Base-by-base conservation (phyloP, 202 grass and related monocot genomes). In the Brachypodium distachyon region DNA sequence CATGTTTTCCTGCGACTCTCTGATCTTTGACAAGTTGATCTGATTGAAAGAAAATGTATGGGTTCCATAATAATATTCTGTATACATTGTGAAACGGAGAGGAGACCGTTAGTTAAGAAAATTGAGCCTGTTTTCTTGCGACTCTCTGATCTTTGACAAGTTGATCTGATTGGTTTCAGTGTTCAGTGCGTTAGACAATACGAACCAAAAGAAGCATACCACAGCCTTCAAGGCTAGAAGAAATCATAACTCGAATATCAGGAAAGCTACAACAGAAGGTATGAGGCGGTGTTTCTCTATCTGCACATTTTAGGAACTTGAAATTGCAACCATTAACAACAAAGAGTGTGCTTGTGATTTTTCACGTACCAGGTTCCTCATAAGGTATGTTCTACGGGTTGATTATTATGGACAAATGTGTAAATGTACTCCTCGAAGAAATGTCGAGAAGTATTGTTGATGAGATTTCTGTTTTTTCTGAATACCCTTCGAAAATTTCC, bases 31-130 rank as follows among this genome's bases (percentile, higher is more conserved):
- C 9, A 64, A 17, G 46, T 52, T 81, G 12, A n/a, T n/a, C n/a
- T n/a, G n/a, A n/a, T n/a, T n/a, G n/a, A n/a, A n/a, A 81, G 71
- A 84, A 76, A 28, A 81, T 77, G 64, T 40, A 44, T 41, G 58
- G 26, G 31, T 71, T 84, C 61, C 34, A 34, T 61, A 22, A 74
- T 68, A 32, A 74, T 39, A 41, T 60, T 51, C 60, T 77, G 33
- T n/a, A 83, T 67, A 28, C 76, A 58, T 72, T 66, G 48, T 51
- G 12, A 72, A 51, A 67, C 72, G 34, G 31, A 44, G 52, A 58
- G 13, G 70, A 79, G 51, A 37, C 19, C 72, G 40, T 48, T 81
- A 39, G 40, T 47, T 72, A 48, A 64, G 46, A 72, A 55, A 34
- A 64, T 18, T 40, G 32, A 57, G 5, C 62, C 76, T 44, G 49